These are phyloP conservation scores for Lichtheimia ornata DNA, from an alignment of 371 early-diverging fungal species.

Conservation along the genomic window DNA sequence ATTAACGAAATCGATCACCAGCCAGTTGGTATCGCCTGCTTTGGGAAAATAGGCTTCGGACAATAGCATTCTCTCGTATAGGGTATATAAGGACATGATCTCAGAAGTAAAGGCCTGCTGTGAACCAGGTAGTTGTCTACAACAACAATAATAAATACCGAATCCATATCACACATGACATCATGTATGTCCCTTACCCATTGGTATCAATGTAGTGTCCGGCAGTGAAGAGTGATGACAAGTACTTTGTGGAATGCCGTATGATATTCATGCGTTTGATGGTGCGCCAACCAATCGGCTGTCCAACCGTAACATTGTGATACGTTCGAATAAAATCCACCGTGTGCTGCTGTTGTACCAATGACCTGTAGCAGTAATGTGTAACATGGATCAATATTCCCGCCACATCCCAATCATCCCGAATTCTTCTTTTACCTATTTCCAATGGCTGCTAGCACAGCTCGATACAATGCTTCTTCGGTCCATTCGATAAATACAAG, in stretches of 20 bases:
- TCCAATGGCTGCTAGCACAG: conserved; percentile 28
- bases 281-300: conserved; percentile 46
- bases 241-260: conserved; percentile 40
- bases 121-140: too few species aligned
- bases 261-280: conserved; percentile 51
- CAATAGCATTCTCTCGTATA: conserved; percentile 65
- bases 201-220: conserved; percentile 30
- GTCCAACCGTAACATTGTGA: conserved; percentile 21
- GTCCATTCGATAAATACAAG: conserved; percentile 60
- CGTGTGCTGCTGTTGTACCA: conserved; percentile 9
- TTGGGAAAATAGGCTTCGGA: conserved; percentile 59
- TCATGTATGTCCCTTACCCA: neutral
- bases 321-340: conserved; percentile 33
- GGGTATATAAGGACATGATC: conserved; percentile 54
- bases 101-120: conserved; percentile 44
- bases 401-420: too few species aligned
- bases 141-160: too few species aligned
- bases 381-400: neutral
- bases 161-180: too few species aligned
- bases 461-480: conserved; percentile 70
- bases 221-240: conserved; percentile 25
- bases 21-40: conserved; percentile 60
- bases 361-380: conserved; percentile 3
- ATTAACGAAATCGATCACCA: conserved; percentile 64
- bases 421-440: too few species aligned